Base-by-base conservation (phyloP, 345 rosid genomes). In the Kandelia obovata region DNA sequence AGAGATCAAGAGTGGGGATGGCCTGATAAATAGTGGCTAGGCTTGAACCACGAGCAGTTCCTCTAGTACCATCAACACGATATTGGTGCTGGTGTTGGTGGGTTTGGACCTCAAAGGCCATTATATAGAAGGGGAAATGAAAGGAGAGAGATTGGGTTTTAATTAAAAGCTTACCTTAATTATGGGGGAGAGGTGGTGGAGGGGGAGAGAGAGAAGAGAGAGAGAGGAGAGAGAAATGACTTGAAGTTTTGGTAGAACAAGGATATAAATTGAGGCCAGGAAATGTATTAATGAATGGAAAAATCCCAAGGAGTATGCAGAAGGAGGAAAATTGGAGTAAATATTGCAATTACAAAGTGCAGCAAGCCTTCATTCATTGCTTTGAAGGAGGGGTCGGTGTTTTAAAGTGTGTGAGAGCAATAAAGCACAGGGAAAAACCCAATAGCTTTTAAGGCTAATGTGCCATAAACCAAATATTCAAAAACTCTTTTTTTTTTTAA, bases 81-180 rank as follows among this genome's bases (percentile, higher is more conserved):
- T 7, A 51, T 17, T 64, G 70, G 63, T 60, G 70, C 47, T 49
- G 59, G 32, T 62, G 75, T n/a, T 77, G 83, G 70, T 76, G 72
- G 65, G 51, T 69, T 72, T 76, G 80, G 67, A 57, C 74, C 58
- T 75, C 60, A 9, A 68, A 80, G 84, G 85, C 69, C 86, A 80
- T 56, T 56, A 27, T 86, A 89, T 83, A 86, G 75, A 80, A 66
- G 13, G 28, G 58, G 75, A 69, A 64, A 51, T 7, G 70, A 66
- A 68, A 64, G 53, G 71, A 66, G 85, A 70, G 69, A 78, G 81
- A 77, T 67, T 56, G 87, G 78, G 85, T 51, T 80, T 71, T 78
- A 21, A 75, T 80, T 88, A 82, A 89, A 91, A 85, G 87, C 87
- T 82, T 83, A 80, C 83, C 79, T 86, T 68, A 92, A 92, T 88